Evolutionary conservation across 1,139 yeast species (phyloP), one percentile per base, ranked within the genome.

Genomic region (Magnusiomyces ingens): DNA sequence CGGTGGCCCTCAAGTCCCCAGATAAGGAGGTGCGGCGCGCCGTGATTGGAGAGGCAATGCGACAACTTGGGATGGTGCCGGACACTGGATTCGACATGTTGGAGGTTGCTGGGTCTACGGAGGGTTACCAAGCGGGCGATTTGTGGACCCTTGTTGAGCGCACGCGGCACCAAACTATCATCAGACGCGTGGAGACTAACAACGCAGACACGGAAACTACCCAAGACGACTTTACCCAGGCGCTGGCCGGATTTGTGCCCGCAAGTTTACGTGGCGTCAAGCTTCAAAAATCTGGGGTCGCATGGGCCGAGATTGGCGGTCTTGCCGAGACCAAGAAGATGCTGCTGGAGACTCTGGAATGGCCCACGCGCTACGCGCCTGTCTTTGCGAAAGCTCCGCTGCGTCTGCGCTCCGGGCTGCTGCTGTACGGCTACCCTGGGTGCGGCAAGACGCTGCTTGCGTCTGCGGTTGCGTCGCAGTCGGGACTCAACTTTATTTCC

Each of bases 311-410:
- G 60, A 89, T 93, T 61, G 99, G 98, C 8, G 99, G 97, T 0
- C 72, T 93, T 49, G 72, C 71, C 32, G 86, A 82, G 18, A 95
- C 95, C 1, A 93, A 91, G 64, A 75, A 77, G 11, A 75, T 88
- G 0, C 70, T 93, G 22, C 69, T 90, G 50, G 98, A 93, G 66
- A 93, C 98, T 0, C 71, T 93, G 42, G 98, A 93, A 66, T 91
- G 98, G 98, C 99, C 99, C 1, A 89, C 96, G 0, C 86, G 84
- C 63, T 93, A 91, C 65, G 95, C 96, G 0, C 97, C 98, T 2
- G 88, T 93, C 32, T 93, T 93, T 68, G 84, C 86, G 18, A 82
- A 81, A 60, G 88, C 96, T 64, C 96, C 98, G 0, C 72, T 93
- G 52, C 73, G 98, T 55, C 73, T 91, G 53, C 76, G 98, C 63